A percentile compares a stretch with the other conserved stretches of the same genome.
Conservation (phyloP, 2,329 filamentous ascomycete genomes). For the Penicillium sp. region DNA sequence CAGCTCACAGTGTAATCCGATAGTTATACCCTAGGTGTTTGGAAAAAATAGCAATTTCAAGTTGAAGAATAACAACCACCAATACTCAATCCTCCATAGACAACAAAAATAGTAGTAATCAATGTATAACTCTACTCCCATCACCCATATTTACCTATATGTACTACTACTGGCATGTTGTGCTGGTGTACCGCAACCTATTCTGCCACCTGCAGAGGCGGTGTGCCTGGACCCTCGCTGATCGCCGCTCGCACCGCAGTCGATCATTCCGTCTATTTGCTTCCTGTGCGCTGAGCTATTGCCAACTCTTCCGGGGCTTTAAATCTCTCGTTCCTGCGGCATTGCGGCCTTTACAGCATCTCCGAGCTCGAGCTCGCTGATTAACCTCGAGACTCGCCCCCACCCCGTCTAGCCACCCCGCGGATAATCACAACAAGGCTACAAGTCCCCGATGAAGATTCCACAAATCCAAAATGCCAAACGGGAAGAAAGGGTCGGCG, state of each 20-base stretch:
- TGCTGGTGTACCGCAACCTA: too few relatives aligned
- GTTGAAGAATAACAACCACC: too few relatives aligned
- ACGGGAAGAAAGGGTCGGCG: constrained; percentile 51
- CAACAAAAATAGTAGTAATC: too few relatives aligned
- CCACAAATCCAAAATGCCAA: constrained; percentile 47
- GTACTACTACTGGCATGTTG: too few relatives aligned
- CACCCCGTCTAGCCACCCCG: constrained; percentile 2
- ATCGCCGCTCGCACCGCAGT: constrained; percentile 1
- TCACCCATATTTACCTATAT: too few relatives aligned
- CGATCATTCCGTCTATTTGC: background rate
- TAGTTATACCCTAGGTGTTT: too few relatives aligned
- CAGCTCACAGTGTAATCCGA: too few relatives aligned
- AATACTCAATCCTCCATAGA: too few relatives aligned
- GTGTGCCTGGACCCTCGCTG: constrained; percentile 1
- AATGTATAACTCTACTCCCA: too few relatives aligned
- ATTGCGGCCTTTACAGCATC: background rate
- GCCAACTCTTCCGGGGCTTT: background rate
- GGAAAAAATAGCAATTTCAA: too few relatives aligned
- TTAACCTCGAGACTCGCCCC: background rate
- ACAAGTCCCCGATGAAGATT: constrained; percentile 31
- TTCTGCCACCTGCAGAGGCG: constrained; percentile 1
- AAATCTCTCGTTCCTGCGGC: background rate
- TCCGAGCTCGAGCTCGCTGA: background rate
- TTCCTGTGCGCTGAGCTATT: background rate
- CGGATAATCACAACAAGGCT: background rate